Base-by-base conservation (phyloP, 2,329 filamentous ascomycete genomes). In the Nectriaceae sp. region DNA sequence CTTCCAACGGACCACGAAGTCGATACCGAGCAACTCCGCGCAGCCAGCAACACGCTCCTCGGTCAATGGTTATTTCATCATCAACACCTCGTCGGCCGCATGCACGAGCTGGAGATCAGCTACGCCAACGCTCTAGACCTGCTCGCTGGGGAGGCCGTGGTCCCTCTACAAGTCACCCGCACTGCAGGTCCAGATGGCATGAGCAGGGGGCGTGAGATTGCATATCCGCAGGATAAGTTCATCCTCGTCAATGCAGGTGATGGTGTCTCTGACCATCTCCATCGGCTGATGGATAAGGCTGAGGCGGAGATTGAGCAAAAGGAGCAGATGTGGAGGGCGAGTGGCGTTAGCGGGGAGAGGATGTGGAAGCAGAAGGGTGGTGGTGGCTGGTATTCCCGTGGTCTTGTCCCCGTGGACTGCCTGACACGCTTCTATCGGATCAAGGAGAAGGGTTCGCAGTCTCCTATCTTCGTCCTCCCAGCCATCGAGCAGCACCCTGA, bases 61-160 rank as follows among this genome's bases (percentile, higher is more conserved):
- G 82, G 82, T 11, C 81, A 84, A 62, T 77, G 77, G 73, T 74
- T 85, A 6, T 63, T 76, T 20, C 78, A 76, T 56, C 75, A 74
- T 3, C 79, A 82, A 58, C 72, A 76, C 47, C 75, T 84, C 11
- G 68, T 79, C 13, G 69, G 65, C 5, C 78, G 81, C 35, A 74
- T 78, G 66, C 80, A 82, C 59, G 78, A 83, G 54, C 75, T 84
- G 3, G 81, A 84, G 59, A 73, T 77, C 11, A 63, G 68, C 16
- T 77, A 82, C 51, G 76, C 70, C 49, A 78, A 79, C 51, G 67
- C 75, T 1, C 64, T 79, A 20, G 78, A 83, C 50, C 63, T 74
- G 0, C 68, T 84, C 2, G 70, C 70, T 0, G 72, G 73, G 21
- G 79, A 82, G 55, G 76, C 79, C 2, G 60, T 70, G 5, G 70